Base-by-base conservation (phyloP, 2,329 filamentous ascomycete genomes). In the Diaporthe capsici region DNA sequence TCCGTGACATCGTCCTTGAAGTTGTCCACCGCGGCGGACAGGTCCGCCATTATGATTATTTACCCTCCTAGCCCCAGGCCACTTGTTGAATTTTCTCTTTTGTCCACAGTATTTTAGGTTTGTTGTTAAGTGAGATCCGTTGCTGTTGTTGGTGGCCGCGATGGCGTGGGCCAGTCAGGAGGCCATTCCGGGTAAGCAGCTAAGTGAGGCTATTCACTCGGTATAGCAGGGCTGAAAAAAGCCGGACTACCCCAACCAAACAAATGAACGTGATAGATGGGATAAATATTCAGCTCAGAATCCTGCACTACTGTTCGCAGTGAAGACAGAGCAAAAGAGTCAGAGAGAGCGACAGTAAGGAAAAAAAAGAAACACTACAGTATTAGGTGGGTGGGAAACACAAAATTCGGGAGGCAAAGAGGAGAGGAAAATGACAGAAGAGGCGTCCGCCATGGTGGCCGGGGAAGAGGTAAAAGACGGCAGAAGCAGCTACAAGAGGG, bases 171-270 rank as follows among this genome's bases (percentile, higher is more conserved):
- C 71, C 58, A 28, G 37, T 63, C 55, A 73, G 17, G 60, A 47
- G 71, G 71, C 71, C 71, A 73, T 73, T 57, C 71, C 71, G 58
- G 58, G 71, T 39, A 28, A 65, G 55, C 57, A 15, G 39, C 39
- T 42, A 34, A 34, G 34, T 34, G 49, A 63, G 70, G 70, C 34
- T 63, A 31, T 49, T 65, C n/a, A 12, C 57, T 37, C 31, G 34
- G 34, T 34, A 34, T 34, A 34, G 34, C 28, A 67, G 44, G 31
- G 44, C 39, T 65, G 61, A 31, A 47, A n/a, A 28, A 34, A 4
- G 25, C 61, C 42, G 61, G 25, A 49, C 28, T 61, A 49, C 61
- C 49, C 49, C 65, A 53, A 37, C 47, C 42, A 13, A 10, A 53
- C 34, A 55, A 68, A 42, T 70, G 34, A 55, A 25, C 49, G 65